Conservation (phyloP, 768 basidiomycete species). For the Suillus subalutaceus region DNA sequence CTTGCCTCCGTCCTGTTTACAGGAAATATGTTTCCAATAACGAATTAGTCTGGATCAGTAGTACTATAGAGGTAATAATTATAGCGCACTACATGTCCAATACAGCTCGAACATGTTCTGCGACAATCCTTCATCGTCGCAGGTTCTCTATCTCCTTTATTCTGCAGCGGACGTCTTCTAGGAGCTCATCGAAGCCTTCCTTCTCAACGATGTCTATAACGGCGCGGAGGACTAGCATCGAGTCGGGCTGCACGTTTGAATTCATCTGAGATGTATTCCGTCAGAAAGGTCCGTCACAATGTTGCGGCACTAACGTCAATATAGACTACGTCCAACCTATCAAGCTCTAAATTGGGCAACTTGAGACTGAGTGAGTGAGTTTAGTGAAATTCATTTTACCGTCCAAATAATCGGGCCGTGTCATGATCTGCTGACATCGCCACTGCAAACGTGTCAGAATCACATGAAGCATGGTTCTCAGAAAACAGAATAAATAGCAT, state of each 20-base stretch:
- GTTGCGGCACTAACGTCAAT: slow-evolving; percentile 62
- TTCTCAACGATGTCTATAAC: slow-evolving; percentile 71
- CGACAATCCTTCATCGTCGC: slow-evolving; percentile 25
- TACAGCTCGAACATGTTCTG: not conserved
- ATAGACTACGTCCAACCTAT: slow-evolving; percentile 70
- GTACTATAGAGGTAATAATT: not conserved
- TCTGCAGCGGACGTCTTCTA: slow-evolving; percentile 71
- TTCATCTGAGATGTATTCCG: slow-evolving; percentile 48
- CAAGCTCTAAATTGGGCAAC: slow-evolving; percentile 49
- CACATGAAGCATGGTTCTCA: not conserved
- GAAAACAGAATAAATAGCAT: slow-evolving; percentile 46
- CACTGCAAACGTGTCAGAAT: slow-evolving; percentile 42
- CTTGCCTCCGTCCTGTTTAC: not conserved
- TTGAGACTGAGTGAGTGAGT: slow-evolving; percentile 2
- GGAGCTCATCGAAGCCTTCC: slow-evolving; percentile 78
- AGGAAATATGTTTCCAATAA: not conserved
- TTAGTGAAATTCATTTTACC: slow-evolving; percentile 40
- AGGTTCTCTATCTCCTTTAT: slow-evolving; percentile 89
- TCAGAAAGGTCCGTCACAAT: slow-evolving; percentile 4
- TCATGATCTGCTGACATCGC: slow-evolving; percentile 81
- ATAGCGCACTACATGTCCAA: not conserved
- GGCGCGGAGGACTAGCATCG: slow-evolving; percentile 73
- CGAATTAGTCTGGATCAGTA: not conserved
- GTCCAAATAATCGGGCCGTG: slow-evolving; percentile 80
- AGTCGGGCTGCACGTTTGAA: slow-evolving; percentile 81